phyloP scores from a whole-genome alignment of 2,329 filamentous ascomycete species.

The Fonsecaea nubica region DNA sequence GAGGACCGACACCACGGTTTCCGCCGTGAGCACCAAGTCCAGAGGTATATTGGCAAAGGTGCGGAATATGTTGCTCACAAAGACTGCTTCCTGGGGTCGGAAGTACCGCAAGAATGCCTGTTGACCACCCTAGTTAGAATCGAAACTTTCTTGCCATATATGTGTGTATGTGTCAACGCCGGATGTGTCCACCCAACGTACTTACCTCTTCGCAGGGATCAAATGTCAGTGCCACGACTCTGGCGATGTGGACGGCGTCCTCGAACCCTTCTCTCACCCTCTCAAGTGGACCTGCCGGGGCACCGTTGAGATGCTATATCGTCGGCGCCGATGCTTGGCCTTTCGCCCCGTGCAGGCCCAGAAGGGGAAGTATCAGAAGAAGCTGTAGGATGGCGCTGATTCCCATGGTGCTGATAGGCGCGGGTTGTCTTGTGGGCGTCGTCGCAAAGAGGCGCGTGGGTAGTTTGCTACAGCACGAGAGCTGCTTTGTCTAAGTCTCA shows the following conservation, averaged over 20 bases:
- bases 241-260: constrained; percentile 7
- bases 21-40: not conserved
- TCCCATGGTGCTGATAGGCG: not conserved
- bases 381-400: not conserved
- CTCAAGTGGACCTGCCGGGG: not conserved
- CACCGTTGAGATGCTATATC: not conserved
- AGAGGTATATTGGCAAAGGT: constrained; percentile 7
- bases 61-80: constrained; percentile 4
- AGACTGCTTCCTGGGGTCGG: not conserved
- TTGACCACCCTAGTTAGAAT: not conserved
- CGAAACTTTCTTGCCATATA: not conserved
- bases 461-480: not conserved
- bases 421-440: not conserved
- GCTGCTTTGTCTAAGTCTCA: not conserved
- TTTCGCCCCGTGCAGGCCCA: not conserved
- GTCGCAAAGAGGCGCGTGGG: not conserved
- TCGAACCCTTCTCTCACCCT: constrained; percentile 1
- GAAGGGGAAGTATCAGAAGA: not conserved
- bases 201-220: not conserved
- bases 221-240: constrained; percentile 10
- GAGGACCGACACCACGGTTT: not conserved
- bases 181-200: not conserved
- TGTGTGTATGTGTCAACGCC: not conserved
- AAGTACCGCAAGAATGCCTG: constrained; percentile 9
- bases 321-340: not conserved